Conservation (phyloP, 2,329 filamentous ascomycete genomes). For the Fonsecaea nubica region DNA sequence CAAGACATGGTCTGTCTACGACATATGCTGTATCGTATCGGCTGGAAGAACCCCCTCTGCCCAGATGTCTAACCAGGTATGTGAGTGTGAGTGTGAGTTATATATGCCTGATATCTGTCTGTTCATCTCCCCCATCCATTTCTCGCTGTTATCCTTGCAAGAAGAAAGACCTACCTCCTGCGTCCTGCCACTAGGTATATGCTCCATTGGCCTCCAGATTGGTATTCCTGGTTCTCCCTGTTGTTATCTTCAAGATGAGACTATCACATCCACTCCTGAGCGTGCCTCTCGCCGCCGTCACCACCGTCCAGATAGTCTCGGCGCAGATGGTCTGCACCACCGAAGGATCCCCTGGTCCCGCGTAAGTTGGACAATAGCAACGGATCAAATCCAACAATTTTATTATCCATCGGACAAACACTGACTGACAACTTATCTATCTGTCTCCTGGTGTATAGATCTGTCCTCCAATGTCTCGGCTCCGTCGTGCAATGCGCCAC, state of each 20-base stretch:
- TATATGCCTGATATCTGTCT: too few species aligned
- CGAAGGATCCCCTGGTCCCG: neutral
- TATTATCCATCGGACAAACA: too few species aligned
- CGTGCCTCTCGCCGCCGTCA: neutral
- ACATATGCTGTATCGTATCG: neutral
- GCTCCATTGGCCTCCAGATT: neutral
- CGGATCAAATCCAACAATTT: too few species aligned
- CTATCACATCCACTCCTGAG: neutral
- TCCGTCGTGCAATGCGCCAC: neutral
- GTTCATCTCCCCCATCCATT: neutral
- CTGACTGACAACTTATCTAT: neutral
- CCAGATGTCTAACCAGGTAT: too few species aligned
- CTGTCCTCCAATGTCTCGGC: neutral
- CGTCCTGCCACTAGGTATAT: too few species aligned
- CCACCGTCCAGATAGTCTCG: neutral
- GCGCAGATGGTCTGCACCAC: neutral
- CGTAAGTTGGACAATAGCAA: neutral
- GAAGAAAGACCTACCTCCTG: neutral
- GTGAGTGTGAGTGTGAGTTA: too few species aligned
- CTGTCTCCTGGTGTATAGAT: neutral
- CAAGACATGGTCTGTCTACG: too few species aligned
- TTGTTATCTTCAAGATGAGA: neutral
- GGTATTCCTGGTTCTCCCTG: neutral
- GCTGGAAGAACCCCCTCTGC: neutral
- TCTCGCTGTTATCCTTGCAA: neutral